Evolutionary conservation across 352 stramenopile species (phyloP).

Genomic region (Pilasporangium apinafurcum): DNA sequence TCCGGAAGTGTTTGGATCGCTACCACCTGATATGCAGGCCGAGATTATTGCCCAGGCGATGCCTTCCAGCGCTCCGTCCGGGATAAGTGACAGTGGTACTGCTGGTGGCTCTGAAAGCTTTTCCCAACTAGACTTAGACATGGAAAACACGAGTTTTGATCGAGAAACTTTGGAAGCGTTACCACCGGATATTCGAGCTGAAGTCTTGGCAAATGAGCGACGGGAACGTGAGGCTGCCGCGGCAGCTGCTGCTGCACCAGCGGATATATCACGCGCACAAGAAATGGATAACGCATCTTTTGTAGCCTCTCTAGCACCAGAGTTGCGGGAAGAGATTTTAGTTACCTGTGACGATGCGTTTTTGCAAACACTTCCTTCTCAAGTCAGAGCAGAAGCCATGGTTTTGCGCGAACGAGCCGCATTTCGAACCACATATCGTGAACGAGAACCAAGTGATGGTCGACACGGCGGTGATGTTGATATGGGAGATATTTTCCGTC

Average conservation of each 20-base stretch:
- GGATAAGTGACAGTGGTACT: slow-evolving; percentile 10
- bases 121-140: slow-evolving; percentile 78
- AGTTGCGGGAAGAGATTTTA: slow-evolving; percentile 96
- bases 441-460: slow-evolving; percentile 28
- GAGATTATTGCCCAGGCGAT: slow-evolving; percentile 93
- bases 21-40: slow-evolving; percentile 96
- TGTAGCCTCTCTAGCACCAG: slow-evolving; percentile 92
- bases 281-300: slow-evolving; percentile 99
- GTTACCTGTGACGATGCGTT: slow-evolving; percentile 95
- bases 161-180: slow-evolving; percentile 94
- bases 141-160: slow-evolving; percentile 89
- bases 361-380: slow-evolving; percentile 90
- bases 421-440: slow-evolving; percentile 65
- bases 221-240: slow-evolving; percentile 83
- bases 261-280: slow-evolving; percentile 93
- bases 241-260: slow-evolving; percentile 54
- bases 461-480: slow-evolving; percentile 31
- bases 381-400: slow-evolving; percentile 94
- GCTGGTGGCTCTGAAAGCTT: slow-evolving; percentile 41
- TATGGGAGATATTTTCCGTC: slow-evolving; percentile 62
- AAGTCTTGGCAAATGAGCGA: slow-evolving; percentile 96
- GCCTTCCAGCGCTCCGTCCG: slow-evolving; percentile 34
- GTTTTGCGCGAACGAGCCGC: slow-evolving; percentile 91
- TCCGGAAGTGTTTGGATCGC: slow-evolving; percentile 93
- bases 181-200: slow-evolving; percentile 95